These are phyloP conservation scores for Skeletonema grethae DNA, from an alignment of 108 stramenopile species.

Conservation along the genomic window DNA sequence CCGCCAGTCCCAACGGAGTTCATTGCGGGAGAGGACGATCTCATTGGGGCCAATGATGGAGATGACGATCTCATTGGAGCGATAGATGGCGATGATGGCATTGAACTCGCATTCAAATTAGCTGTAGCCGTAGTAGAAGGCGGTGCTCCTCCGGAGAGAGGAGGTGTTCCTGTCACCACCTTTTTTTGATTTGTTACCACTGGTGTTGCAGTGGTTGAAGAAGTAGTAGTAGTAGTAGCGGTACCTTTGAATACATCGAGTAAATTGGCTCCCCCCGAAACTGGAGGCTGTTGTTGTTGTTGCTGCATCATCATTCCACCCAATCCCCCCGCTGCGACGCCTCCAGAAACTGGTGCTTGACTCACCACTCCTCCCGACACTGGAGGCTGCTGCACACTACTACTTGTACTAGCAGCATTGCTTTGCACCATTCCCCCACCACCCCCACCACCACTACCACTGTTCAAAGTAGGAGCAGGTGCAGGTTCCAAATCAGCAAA, in stretches of 20 bases:
- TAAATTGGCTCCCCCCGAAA: slow-evolving; percentile 2
- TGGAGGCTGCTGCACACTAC: background rate
- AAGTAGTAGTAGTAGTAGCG: background rate
- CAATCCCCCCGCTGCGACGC: no score
- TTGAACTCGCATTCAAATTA: background rate
- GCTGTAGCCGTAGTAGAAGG: background rate
- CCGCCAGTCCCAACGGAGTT: background rate
- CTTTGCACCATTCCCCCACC: background rate
- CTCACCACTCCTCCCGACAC: background rate
- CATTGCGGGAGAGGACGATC: background rate
- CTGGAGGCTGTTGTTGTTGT: background rate
- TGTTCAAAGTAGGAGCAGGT: slow-evolving; percentile 3
- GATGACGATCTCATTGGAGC: background rate
- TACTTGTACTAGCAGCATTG: no score
- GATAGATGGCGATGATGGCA: no score
- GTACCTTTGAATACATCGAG: slow-evolving; percentile 14
- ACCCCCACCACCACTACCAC: no score
- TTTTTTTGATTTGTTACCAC: background rate
- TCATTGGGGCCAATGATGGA: background rate
- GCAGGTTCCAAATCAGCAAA: slow-evolving; percentile 76
- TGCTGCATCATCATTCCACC: background rate
- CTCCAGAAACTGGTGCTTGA: background rate
- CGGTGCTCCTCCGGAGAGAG: background rate
- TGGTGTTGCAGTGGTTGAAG: background rate
- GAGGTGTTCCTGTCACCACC: slow-evolving; percentile 5